phyloP scores from a whole-genome alignment of 768 basidiomycete genomes.

The Auriculariales sp. region DNA sequence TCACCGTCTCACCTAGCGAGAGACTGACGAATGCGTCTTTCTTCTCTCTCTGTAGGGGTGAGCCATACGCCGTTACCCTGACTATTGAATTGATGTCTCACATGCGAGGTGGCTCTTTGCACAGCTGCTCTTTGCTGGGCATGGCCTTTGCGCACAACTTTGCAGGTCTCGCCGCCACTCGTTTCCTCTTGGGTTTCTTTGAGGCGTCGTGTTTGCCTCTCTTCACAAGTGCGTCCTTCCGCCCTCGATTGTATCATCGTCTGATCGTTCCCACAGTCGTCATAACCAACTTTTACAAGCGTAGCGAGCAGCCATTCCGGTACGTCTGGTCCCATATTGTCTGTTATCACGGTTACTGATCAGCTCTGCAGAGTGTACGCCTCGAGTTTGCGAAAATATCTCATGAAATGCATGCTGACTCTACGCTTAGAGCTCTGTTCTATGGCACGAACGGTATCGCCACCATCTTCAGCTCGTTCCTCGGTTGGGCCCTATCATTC shows the following conservation, averaged over 20 bases:
- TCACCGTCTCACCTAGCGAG: background rate
- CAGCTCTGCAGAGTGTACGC: background rate
- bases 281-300: slow-evolving; percentile 18
- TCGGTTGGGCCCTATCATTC: slow-evolving; percentile 27
- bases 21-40: too few species aligned
- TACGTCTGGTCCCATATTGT: too few species aligned
- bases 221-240: background rate
- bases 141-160: slow-evolving; percentile 20
- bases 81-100: too few species aligned
- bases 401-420: background rate
- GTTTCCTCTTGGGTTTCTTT: slow-evolving; percentile 31
- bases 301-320: slow-evolving; percentile 31
- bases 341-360: too few species aligned
- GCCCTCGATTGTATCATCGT: background rate
- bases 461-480: slow-evolving; percentile 19
- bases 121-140: slow-evolving; percentile 8
- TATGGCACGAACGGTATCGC: slow-evolving; percentile 1
- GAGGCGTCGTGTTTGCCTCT: slow-evolving; percentile 23
- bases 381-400: background rate
- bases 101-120: background rate
- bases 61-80: too few species aligned
- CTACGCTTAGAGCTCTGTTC: background rate
- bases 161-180: slow-evolving; percentile 23
- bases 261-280: slow-evolving; percentile 9
- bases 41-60: too few species aligned